Evolutionary conservation across 345 rosid species (phyloP).

Genomic region (Barbarea vulgaris): DNA sequence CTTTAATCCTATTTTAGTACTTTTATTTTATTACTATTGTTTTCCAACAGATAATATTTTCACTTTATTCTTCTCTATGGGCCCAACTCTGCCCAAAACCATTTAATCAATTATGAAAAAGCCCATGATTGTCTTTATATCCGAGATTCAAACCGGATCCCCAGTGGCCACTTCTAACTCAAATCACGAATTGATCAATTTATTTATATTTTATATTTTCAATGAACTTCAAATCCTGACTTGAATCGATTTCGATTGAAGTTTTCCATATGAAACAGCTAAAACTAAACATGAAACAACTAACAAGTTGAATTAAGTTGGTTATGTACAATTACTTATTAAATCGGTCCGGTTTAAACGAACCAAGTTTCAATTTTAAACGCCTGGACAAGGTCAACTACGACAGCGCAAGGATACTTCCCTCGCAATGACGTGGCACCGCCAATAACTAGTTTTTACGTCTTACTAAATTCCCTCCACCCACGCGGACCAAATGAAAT

Average conservation of each 20-base stretch:
- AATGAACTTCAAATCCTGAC: neutral
- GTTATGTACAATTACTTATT: neutral
- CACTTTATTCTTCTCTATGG: neutral
- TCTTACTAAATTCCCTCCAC: slow-evolving; percentile 4
- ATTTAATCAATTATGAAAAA: neutral
- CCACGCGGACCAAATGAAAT: slow-evolving; percentile 37
- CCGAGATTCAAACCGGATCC: neutral
- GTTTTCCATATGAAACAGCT: no score
- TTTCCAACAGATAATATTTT: neutral
- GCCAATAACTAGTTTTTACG: neutral
- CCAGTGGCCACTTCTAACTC: neutral
- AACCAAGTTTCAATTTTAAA: neutral
- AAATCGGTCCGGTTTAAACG: slow-evolving; percentile 5
- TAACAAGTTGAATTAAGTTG: neutral
- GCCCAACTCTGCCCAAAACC: neutral
- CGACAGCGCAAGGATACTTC: slow-evolving; percentile 24
- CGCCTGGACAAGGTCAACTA: neutral
- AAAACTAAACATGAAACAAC: no score
- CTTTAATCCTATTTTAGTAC: slow-evolving; percentile 16
- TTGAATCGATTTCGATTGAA: neutral
- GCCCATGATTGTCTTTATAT: neutral
- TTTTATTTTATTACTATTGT: neutral
- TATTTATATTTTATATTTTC: no score
- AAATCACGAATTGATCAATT: no score
- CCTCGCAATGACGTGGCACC: slow-evolving; percentile 32